A percentile compares a stretch with the other conserved stretches of the same genome.
Conservation (phyloP, 148 eudicot genomes). For the Cornus controversa region DNA sequence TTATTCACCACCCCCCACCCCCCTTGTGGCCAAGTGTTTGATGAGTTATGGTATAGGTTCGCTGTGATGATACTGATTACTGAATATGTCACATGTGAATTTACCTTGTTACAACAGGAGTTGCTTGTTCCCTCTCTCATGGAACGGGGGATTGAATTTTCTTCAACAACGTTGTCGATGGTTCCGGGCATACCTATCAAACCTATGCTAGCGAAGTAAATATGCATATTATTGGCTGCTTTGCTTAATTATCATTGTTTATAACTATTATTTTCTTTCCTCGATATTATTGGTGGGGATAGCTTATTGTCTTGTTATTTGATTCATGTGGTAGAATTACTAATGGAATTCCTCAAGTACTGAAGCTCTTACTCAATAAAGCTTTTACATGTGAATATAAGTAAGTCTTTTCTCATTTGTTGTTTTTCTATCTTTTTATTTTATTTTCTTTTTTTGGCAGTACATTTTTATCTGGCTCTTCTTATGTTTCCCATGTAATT, state of each 20-base stretch:
- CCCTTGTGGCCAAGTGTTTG: background rate
- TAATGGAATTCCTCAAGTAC: constrained; percentile 72
- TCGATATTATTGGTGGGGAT: constrained; percentile 1
- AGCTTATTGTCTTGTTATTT: constrained; percentile 10
- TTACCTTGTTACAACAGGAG: constrained; percentile 47
- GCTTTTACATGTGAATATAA: constrained; percentile 92
- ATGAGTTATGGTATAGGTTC: background rate
- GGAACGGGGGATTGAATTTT: constrained; percentile 76
- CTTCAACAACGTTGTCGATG: constrained; percentile 68
- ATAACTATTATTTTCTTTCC: background rate
- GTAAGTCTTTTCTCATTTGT: constrained; percentile 43
- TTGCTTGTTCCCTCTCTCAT: constrained; percentile 80
- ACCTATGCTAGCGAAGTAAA: constrained; percentile 98
- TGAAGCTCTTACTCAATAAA: constrained; percentile 68
- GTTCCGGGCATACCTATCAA: constrained; percentile 92
- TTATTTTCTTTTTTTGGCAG: background rate
- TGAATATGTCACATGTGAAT: background rate
- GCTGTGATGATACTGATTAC: background rate
- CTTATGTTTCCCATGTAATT: background rate
- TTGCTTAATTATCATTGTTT: constrained; percentile 5
- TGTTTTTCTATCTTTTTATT: background rate
- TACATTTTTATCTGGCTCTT: background rate
- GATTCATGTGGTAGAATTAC: constrained; percentile 54
- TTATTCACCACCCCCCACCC: background rate
- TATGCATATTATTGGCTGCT: constrained; percentile 1